These are phyloP conservation scores for Umbelopsis ramanniana DNA, from an alignment of 192 early-diverging fungal genomes.

Conservation along the genomic window DNA sequence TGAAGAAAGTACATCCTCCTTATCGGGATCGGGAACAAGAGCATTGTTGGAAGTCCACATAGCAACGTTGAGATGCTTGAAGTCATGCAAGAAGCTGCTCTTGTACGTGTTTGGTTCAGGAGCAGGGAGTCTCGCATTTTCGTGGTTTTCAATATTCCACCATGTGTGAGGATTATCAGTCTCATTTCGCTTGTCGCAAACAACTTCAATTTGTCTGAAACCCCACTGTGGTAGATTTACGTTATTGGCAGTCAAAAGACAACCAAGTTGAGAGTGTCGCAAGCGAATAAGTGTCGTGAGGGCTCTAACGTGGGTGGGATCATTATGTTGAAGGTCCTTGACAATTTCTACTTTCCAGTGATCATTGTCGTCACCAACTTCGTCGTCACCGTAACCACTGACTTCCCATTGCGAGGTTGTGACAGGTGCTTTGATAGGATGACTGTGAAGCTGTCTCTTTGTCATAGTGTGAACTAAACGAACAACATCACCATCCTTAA, in stretches of 20 bases:
- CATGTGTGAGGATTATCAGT: conserved; percentile 66
- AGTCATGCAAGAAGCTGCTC: conserved; percentile 81
- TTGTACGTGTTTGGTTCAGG: conserved; percentile 66
- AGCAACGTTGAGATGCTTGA: conserved; percentile 88
- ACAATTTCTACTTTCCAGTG: conserved; percentile 90
- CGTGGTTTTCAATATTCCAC: conserved; percentile 95
- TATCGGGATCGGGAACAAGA: conserved; percentile 89
- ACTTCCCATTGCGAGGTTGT: conserved; percentile 85
- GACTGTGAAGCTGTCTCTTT: conserved; percentile 83
- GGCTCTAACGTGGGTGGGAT: conserved; percentile 60
- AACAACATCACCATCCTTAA: conserved; percentile 81
- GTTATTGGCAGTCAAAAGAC: conserved; percentile 76
- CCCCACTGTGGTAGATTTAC: conserved; percentile 95
- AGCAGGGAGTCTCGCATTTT: conserved; percentile 76
- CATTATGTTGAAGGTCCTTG: conserved; percentile 59
- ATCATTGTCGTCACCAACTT: conserved; percentile 81
- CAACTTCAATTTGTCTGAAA: conserved; percentile 91
- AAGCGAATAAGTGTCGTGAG: conserved; percentile 85
- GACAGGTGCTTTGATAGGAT: conserved; percentile 75
- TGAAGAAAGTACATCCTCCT: conserved; percentile 83
- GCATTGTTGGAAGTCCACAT: conserved; percentile 99
- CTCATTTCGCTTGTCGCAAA: conserved; percentile 75
- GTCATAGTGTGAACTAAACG: conserved; percentile 81
- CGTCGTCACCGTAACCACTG: conserved; percentile 81
- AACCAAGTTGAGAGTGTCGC: conserved; percentile 71